Evolutionary conservation across 805 yeast species (phyloP).

Genomic region (Barnettozyma botsteinii): DNA sequence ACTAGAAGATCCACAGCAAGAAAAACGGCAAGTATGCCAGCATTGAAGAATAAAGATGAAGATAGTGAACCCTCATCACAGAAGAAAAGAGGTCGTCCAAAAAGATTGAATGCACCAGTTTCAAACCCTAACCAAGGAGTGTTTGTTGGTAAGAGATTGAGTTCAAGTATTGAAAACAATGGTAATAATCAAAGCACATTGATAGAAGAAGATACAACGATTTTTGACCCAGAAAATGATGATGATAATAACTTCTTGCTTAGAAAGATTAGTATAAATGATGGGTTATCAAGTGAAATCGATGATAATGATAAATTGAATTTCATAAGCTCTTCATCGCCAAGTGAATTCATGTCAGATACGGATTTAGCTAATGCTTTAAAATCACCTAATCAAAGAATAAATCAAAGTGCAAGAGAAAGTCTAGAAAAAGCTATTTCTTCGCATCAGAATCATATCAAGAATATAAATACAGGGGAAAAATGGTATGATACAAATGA

Average conservation of each 20-base stretch:
- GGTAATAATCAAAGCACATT: neutral
- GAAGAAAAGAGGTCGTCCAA: conserved; percentile 26
- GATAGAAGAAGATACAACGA: conserved; percentile 6
- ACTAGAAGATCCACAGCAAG: conserved; percentile 19
- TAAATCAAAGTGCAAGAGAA: conserved; percentile 21
- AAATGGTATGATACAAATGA: conserved; percentile 30
- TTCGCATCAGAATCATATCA: conserved; percentile 13
- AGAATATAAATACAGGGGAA: conserved; percentile 5
- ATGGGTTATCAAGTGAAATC: conserved; percentile 22
- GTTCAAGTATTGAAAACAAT: neutral
- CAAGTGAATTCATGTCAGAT: conserved; percentile 51
- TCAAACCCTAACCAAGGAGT: conserved; percentile 23
- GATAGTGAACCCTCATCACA: conserved; percentile 2
- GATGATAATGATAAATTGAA: conserved; percentile 13
- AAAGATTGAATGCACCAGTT: conserved; percentile 12
- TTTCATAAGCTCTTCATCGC: conserved; percentile 34
- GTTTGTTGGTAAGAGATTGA: conserved; percentile 17
- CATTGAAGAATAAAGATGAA: neutral
- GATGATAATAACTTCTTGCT: neutral
- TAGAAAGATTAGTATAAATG: conserved; percentile 11
- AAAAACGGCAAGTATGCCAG: conserved; percentile 24
- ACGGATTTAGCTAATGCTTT: conserved; percentile 42
- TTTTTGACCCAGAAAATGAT: conserved; percentile 13
- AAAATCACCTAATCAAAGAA: conserved; percentile 24
- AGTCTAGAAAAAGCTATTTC: conserved; percentile 20